Percentiles rank a stretch among this genome's conserved stretches.
These are phyloP conservation scores for Globisporangium canariense DNA, from an alignment of 352 stramenopile species.

Conservation along the genomic window DNA sequence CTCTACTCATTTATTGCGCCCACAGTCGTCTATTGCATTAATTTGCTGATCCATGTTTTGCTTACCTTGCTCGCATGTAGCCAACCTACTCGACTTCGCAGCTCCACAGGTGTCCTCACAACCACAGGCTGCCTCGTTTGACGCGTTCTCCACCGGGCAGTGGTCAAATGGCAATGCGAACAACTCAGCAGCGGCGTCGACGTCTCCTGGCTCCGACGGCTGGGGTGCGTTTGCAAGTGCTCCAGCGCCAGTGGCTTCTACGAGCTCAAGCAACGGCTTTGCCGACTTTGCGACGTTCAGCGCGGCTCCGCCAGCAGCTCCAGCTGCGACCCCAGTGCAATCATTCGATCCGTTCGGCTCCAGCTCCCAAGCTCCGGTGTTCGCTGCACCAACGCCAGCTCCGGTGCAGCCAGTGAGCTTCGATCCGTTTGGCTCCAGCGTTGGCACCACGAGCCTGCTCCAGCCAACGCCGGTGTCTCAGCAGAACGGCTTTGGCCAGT, in stretches of 20 bases:
- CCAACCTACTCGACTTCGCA: constrained; percentile 60
- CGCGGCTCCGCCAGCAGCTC: constrained; percentile 21
- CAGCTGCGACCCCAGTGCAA: constrained; percentile 13
- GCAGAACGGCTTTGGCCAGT: constrained; percentile 11
- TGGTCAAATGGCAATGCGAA: constrained; percentile 11
- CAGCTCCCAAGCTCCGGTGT: constrained; percentile 18
- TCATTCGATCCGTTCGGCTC: constrained; percentile 30
- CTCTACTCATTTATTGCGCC: not conserved
- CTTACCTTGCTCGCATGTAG: constrained; percentile 3
- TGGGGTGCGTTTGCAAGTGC: constrained; percentile 36
- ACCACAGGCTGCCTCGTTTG: constrained; percentile 24
- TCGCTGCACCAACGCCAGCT: constrained; percentile 19
- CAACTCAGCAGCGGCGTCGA: constrained; percentile 17
- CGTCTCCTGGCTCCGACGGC: constrained; percentile 9
- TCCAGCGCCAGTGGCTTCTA: constrained; percentile 14
- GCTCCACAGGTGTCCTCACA: constrained; percentile 28
- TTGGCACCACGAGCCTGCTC: not conserved
- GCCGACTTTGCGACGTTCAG: constrained; percentile 45
- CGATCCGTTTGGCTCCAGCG: constrained; percentile 9
- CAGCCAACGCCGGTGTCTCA: not conserved
- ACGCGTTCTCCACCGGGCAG: constrained; percentile 31
- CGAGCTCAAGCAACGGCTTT: constrained; percentile 32
- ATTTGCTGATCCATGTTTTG: not conserved
- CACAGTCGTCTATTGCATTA: not conserved
- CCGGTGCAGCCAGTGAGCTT: constrained; percentile 11